A percentile compares a stretch with the other conserved stretches of the same genome.
phyloP scores from a whole-genome alignment of 139 green algal species.

The Edaphochlamys debaryana region DNA sequence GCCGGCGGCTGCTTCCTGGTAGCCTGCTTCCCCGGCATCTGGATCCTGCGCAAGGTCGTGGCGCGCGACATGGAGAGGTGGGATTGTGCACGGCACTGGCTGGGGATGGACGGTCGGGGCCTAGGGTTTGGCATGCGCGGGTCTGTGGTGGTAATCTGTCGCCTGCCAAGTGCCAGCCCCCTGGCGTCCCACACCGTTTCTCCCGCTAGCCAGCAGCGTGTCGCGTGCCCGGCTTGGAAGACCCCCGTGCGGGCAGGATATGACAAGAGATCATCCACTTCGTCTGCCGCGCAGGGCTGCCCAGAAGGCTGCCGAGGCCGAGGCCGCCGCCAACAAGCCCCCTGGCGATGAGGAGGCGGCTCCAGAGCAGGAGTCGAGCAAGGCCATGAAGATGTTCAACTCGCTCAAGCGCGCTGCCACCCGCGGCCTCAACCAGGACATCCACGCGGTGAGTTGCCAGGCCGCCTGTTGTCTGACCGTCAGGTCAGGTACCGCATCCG shows the following conservation, averaged over 20 bases:
- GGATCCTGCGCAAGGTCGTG: neutral
- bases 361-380: neutral
- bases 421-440: conserved; percentile 12
- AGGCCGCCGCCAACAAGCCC: conserved; percentile 21
- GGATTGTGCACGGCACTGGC: neutral
- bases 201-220: too few relatives aligned
- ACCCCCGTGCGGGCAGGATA: too few relatives aligned
- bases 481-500: too few relatives aligned
- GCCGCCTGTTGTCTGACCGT: too few relatives aligned
- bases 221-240: too few relatives aligned
- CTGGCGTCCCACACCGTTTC: too few relatives aligned
- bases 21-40: neutral
- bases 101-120: too few relatives aligned
- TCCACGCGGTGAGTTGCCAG: neutral
- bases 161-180: too few relatives aligned
- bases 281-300: neutral
- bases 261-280: too few relatives aligned
- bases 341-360: conserved; percentile 1
- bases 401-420: conserved; percentile 29
- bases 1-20: conserved; percentile 14
- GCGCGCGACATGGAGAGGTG: conserved; percentile 20
- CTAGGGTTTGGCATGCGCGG: too few relatives aligned
- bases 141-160: too few relatives aligned
- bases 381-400: conserved; percentile 10
- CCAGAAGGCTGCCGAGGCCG: conserved; percentile 18